Evolutionary conservation across 139 green algal species (phyloP).

Genomic region (Chara braunii): DNA sequence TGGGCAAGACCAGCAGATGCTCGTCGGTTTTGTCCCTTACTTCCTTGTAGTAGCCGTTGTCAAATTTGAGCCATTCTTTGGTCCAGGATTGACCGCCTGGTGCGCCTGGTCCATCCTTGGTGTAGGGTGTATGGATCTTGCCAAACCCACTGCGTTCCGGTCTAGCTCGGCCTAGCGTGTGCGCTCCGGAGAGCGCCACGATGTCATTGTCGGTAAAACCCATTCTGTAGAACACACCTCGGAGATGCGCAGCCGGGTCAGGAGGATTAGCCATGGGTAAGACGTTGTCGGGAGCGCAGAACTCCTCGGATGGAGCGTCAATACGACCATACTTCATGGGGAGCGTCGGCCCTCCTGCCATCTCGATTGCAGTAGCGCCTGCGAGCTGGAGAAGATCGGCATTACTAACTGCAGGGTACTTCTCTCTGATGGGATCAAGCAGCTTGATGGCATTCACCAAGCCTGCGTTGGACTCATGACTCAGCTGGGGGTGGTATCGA

Average conservation of each 20-base stretch:
- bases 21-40: constrained; percentile 46
- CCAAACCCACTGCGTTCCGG: constrained; percentile 43
- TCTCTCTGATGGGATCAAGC: constrained; percentile 38
- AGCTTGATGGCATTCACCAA: constrained; percentile 33
- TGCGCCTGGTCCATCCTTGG: constrained; percentile 67
- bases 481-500: constrained; percentile 26
- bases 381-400: constrained; percentile 44
- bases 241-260: constrained; percentile 40
- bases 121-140: no score
- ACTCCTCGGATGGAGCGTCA: constrained; percentile 13
- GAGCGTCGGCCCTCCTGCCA: constrained; percentile 22
- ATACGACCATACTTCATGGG: constrained; percentile 22
- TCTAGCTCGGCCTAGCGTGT: constrained; percentile 41
- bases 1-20: constrained; percentile 75
- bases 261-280: no score
- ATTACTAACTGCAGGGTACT: constrained; percentile 34
- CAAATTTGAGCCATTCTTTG: constrained; percentile 79
- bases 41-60: constrained; percentile 75
- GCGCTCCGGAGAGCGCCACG: constrained; percentile 45
- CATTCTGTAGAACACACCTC: constrained; percentile 48
- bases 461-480: constrained; percentile 30
- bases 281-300: constrained; percentile 23
- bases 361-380: constrained; percentile 37
- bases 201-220: constrained; percentile 48
- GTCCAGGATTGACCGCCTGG: constrained; percentile 77